Percentiles rank a stretch among this genome's conserved stretches.
Evolutionary conservation across 495 filamentous ascomycete species (phyloP).

Genomic region (Thozetella sp.): DNA sequence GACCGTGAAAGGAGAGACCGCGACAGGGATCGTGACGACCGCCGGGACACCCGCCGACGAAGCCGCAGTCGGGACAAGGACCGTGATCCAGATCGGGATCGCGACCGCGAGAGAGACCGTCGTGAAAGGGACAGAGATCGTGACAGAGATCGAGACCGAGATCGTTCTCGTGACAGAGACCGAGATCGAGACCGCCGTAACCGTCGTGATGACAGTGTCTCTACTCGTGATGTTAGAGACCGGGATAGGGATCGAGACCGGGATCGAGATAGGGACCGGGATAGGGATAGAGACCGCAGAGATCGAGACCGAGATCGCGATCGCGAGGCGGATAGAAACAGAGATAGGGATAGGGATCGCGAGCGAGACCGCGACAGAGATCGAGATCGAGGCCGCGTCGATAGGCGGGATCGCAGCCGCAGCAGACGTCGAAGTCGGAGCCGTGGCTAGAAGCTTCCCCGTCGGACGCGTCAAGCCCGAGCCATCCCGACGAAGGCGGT

Average conservation of each 20-base stretch:
- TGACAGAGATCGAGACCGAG: conserved; percentile 25
- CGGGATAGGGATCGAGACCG: conserved; percentile 15
- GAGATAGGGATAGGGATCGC: conserved; percentile 16
- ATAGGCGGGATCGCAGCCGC: conserved; percentile 16
- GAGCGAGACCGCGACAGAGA: conserved; percentile 17
- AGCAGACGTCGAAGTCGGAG: conserved; percentile 23
- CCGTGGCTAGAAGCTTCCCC: conserved; percentile 22
- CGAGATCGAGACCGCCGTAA: conserved; percentile 8
- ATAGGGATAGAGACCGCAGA: conserved; percentile 14
- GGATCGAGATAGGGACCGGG: conserved; percentile 15
- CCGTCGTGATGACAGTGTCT: background rate
- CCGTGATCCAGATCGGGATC: conserved; percentile 32
- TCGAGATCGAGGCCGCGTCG: conserved; percentile 9
- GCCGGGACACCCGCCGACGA: conserved; percentile 25
- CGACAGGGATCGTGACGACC: conserved; percentile 16
- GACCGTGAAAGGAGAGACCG: conserved; percentile 15
- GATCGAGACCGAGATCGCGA: conserved; percentile 15
- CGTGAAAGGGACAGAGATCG: conserved; percentile 31
- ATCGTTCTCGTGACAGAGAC: conserved; percentile 24
- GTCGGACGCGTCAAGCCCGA: background rate
- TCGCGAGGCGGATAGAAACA: conserved; percentile 8
- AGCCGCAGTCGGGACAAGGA: conserved; percentile 21
- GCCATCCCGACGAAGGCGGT: background rate
- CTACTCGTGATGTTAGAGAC: conserved; percentile 2
- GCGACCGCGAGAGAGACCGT: conserved; percentile 26